phyloP scores from a whole-genome alignment of 2,329 filamentous ascomycete species.

The Anisogramma anomala region DNA sequence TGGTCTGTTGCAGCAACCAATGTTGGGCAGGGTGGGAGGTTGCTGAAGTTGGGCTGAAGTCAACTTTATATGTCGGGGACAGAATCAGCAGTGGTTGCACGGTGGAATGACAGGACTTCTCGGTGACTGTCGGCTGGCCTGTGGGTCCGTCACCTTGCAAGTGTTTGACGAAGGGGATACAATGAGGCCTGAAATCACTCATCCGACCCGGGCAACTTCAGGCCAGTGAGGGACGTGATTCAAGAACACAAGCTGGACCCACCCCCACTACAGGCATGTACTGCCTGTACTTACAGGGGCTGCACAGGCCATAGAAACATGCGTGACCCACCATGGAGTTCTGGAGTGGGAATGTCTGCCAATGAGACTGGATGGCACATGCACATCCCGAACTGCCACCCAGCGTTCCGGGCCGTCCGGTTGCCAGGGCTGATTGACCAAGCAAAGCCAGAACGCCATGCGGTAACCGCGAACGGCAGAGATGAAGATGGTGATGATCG shows the following conservation, averaged over 20 bases:
- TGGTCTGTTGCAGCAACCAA: not conserved
- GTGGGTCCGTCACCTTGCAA: not conserved
- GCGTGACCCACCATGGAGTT: too few species aligned
- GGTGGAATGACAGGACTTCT: not conserved
- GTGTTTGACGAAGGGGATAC: not conserved
- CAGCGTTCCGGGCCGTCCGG: not conserved
- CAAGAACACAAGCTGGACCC: not conserved
- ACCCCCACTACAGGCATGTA: too few species aligned
- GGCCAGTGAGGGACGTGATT: too few species aligned
- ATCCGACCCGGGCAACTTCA: too few species aligned
- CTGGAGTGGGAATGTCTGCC: too few species aligned
- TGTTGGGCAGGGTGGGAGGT: constrained; percentile 2
- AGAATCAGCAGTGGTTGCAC: not conserved
- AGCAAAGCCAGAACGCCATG: too few species aligned
- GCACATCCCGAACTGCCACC: not conserved
- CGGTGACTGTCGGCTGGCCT: not conserved
- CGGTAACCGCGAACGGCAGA: too few species aligned
- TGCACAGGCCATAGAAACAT: constrained; percentile 2
- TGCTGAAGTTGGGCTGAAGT: not conserved
- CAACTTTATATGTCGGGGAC: not conserved
- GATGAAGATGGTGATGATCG: not conserved
- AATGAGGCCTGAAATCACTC: too few species aligned
- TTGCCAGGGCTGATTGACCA: too few species aligned
- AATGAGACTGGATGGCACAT: too few species aligned
- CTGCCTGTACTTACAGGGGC: too few species aligned